Conservation (phyloP, 495 filamentous ascomycete species). For the Neurospora sp. region DNA sequence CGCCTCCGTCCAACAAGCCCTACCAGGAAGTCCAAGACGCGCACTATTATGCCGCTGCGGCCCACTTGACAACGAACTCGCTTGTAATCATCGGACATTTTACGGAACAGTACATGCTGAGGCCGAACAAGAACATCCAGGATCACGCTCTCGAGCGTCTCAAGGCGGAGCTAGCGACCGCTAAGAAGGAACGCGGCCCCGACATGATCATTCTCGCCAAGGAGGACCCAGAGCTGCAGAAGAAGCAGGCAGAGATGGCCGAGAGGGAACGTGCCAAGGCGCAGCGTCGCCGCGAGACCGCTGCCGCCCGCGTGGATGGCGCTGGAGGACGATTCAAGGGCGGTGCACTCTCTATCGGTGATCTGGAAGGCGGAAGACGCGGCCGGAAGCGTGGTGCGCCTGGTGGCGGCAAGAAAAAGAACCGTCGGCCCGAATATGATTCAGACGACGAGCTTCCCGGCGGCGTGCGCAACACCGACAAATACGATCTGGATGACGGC, state of each 20-base stretch:
- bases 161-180: constrained; percentile 57
- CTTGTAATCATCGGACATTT: constrained; percentile 73
- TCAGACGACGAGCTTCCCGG: constrained; percentile 53
- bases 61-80: constrained; percentile 56
- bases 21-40: constrained; percentile 65
- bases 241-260: constrained; percentile 61
- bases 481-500: constrained; percentile 74
- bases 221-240: constrained; percentile 73
- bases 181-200: constrained; percentile 36
- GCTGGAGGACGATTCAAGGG: constrained; percentile 38
- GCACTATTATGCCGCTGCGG: constrained; percentile 73
- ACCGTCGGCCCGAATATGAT: constrained; percentile 42
- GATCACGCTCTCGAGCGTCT: constrained; percentile 72
- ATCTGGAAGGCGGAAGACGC: constrained; percentile 54
- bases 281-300: constrained; percentile 57
- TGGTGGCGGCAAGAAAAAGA: constrained; percentile 31
- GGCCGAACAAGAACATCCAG: constrained; percentile 56
- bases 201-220: constrained; percentile 50
- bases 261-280: constrained; percentile 62
- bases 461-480: constrained; percentile 58
- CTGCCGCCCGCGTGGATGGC: constrained; percentile 52
- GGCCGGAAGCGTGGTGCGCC: constrained; percentile 35
- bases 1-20: constrained; percentile 46
- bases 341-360: constrained; percentile 59
- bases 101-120: constrained; percentile 63